Evolutionary conservation across 306 rosid species (phyloP), one percentile per base, ranked within the genome.

Genomic region (Mimosa bimucronata): DNA sequence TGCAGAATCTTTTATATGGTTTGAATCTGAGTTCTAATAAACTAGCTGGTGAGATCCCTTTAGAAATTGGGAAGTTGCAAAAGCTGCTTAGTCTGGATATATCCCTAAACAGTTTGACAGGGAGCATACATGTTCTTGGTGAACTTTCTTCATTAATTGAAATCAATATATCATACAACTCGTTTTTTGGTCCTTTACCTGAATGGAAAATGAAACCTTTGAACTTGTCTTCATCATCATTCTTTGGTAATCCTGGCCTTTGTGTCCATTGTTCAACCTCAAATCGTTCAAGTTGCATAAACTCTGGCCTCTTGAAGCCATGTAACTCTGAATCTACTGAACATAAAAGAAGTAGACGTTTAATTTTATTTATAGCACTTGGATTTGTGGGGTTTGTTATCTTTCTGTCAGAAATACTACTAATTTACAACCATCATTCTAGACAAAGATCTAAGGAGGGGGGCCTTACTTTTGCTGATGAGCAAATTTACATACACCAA

Each of bases 1-100:
- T 92, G 89, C 77, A 75, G 79, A 82, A 74, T 77, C 81, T 92
- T 66, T 61, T 75, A 0, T 83, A 84, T 13, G 88, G 80, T 13
- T 78, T 95, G 85, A 95, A 95, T 86, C 88, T 95, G 34, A 92
- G 97, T 86, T 85, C 83, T 68, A 95, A 91, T 82, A 83, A 83
- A 55, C 82, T 94, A 83, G 88, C 73, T 5, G 98, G 97, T 37
- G 75, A 68, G 30, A 65, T 94, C 76, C 98, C 98, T 30, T 40
- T 44, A 0, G 97, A 86, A 80, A 57, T 94, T 0, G 79, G 83
- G 19, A 82, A 74, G 25, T 42, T 92, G 82, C 67, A 62, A 29
- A 82, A 0, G 26, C 82, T 91, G 25, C 83, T 41, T 71, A 18
- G 14, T 2, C 15, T 95, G 65, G 97, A 91, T 83, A 57, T 95